phyloP scores from a whole-genome alignment of 23 red algal species.

The Pyropia haitanensis region DNA sequence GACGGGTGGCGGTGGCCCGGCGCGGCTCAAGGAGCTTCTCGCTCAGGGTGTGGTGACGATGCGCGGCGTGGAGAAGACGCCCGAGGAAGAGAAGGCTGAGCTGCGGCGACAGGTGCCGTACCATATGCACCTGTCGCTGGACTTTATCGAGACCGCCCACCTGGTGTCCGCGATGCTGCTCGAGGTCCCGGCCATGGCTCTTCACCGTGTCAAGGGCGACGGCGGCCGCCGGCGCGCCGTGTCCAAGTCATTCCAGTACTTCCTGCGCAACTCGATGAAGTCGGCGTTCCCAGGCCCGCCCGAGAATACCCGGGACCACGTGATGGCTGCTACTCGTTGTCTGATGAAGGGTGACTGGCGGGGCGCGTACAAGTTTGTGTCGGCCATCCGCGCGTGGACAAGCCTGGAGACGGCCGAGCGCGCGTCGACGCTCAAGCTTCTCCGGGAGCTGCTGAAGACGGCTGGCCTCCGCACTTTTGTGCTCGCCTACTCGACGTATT shows the following conservation, averaged over 20 bases:
- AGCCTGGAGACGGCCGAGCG: slow-evolving; percentile 25
- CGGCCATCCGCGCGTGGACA: slow-evolving; percentile 67
- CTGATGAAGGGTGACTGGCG: slow-evolving; percentile 77
- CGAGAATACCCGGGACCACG: slow-evolving; percentile 91
- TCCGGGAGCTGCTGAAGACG: slow-evolving; percentile 71
- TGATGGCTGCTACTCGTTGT: slow-evolving; percentile 75
- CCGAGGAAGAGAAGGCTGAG: slow-evolving; percentile 88
- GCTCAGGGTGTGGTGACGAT: slow-evolving; percentile 69
- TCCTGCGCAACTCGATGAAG: slow-evolving; percentile 85
- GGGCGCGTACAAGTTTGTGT: slow-evolving; percentile 46
- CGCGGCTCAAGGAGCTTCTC: slow-evolving; percentile 86
- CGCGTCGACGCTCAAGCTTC: slow-evolving; percentile 21
- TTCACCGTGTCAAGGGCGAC: slow-evolving; percentile 57
- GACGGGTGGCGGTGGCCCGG: slow-evolving; percentile 55
- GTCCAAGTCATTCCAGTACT: slow-evolving; percentile 88
- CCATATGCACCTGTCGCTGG: slow-evolving; percentile 92
- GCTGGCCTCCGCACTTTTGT: slow-evolving; percentile 83
- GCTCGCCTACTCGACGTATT: slow-evolving; percentile 77
- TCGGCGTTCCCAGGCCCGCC: slow-evolving; percentile 80
- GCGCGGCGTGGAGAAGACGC: slow-evolving; percentile 79
- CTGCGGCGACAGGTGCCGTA: slow-evolving; percentile 83
- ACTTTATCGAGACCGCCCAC: slow-evolving; percentile 93
- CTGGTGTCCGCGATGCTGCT: slow-evolving; percentile 95
- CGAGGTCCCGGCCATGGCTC: slow-evolving; percentile 86
- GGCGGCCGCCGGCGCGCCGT: slow-evolving; percentile 35